Conservation (phyloP, 495 filamentous ascomycete genomes). For the Penicillium fimorum region DNA sequence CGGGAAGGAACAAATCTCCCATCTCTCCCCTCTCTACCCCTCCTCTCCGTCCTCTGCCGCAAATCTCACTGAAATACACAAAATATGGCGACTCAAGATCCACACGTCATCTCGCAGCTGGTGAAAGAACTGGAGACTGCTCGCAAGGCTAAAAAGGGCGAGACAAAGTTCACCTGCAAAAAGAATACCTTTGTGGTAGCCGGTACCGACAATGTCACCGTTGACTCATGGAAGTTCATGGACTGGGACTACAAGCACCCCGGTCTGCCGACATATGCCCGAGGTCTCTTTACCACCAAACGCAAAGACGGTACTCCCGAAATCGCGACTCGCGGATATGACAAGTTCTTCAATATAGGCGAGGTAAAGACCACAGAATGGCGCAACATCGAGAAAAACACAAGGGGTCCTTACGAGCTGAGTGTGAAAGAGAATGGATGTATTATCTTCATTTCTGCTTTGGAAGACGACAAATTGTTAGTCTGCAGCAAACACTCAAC, state of each 20-base stretch:
- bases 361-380: constrained; percentile 79
- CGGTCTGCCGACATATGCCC: constrained; percentile 83
- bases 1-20: neutral
- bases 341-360: constrained; percentile 96
- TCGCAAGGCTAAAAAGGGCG: constrained; percentile 45
- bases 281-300: constrained; percentile 83
- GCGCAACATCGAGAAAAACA: constrained; percentile 72
- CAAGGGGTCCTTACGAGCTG: constrained; percentile 87
- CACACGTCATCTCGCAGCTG: constrained; percentile 58
- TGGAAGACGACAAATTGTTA: constrained; percentile 81
- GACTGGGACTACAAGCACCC: constrained; percentile 92
- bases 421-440: constrained; percentile 98
- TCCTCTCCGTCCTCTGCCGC: constrained; percentile 9
- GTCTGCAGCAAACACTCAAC: constrained; percentile 99
- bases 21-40: constrained; percentile 12
- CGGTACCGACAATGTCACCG: constrained; percentile 56
- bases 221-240: constrained; percentile 89
- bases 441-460: constrained; percentile 93
- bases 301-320: constrained; percentile 61
- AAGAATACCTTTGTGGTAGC: constrained; percentile 69
- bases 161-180: constrained; percentile 62
- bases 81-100: constrained; percentile 58
- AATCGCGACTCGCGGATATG: constrained; percentile 86
- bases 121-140: constrained; percentile 55
- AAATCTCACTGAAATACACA: neutral